phyloP scores from a whole-genome alignment of 129 eudicot genomes.

The Smallanthus sonchifolius region DNA sequence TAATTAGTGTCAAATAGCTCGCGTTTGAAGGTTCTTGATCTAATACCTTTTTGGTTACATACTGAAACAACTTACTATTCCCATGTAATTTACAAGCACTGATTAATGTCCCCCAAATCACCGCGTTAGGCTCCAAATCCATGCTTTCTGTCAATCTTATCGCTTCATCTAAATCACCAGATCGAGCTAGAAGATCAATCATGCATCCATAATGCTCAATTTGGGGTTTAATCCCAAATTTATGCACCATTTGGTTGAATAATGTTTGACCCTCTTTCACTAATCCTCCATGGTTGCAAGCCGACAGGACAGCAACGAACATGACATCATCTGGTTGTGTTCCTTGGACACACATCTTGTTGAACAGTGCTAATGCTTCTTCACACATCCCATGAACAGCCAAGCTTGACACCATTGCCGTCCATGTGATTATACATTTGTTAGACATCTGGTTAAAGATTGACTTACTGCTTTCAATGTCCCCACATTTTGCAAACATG shows the following conservation, averaged over 20 bases:
- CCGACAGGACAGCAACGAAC: conserved; percentile 58
- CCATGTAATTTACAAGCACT: conserved; percentile 53
- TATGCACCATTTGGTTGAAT: conserved; percentile 39
- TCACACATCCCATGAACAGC: conserved; percentile 47
- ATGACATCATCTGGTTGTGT: conserved; percentile 53
- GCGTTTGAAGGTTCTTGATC: conserved; percentile 43
- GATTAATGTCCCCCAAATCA: conserved; percentile 61
- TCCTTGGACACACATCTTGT: conserved; percentile 42
- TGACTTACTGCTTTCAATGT: conserved; percentile 40
- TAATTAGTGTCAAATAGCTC: conserved; percentile 46
- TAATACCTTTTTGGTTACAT: conserved; percentile 40
- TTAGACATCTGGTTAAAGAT: conserved; percentile 35
- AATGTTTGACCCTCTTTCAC: conserved; percentile 52
- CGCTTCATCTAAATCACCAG: conserved; percentile 53
- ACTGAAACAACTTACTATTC: conserved; percentile 40
- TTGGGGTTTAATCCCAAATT: conserved; percentile 36
- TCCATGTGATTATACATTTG: conserved; percentile 62
- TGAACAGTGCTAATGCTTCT: conserved; percentile 46
- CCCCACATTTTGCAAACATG: conserved; percentile 74
- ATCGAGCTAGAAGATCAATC: conserved; percentile 61
- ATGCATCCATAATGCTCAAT: conserved; percentile 69
- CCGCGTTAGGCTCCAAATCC: conserved; percentile 48
- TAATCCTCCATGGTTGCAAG: conserved; percentile 62
- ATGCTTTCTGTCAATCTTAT: conserved; percentile 42
- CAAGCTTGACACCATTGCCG: conserved; percentile 55